A percentile compares a stretch with the other conserved stretches of the same genome.
Evolutionary conservation across 352 stramenopile species (phyloP).

Genomic region (Blastocystis sp.): DNA sequence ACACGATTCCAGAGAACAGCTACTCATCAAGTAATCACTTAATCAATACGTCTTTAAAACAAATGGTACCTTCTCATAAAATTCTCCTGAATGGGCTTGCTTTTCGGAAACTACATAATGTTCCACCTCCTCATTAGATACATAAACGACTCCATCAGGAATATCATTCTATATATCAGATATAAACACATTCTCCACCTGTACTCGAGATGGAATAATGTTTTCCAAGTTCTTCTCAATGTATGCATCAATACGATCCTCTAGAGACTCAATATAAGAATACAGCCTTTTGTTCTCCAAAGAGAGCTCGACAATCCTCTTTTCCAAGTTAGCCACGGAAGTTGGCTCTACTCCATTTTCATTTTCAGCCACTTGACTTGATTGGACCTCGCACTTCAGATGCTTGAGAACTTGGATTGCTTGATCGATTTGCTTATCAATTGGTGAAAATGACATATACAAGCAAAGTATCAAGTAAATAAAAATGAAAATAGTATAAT

Average conservation of each 20-base stretch:
- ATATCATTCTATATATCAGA: constrained; percentile 12
- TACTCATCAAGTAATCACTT: background rate
- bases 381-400: no score
- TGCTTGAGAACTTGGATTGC: no score
- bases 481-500: background rate
- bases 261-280: background rate
- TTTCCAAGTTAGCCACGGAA: constrained; percentile 5
- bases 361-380: background rate
- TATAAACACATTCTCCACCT: background rate
- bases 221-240: background rate
- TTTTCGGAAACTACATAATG: background rate
- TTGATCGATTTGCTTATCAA: no score
- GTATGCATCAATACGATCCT: background rate
- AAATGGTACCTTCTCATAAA: constrained; percentile 32
- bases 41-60: constrained; percentile 26
- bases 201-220: background rate
- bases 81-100: background rate
- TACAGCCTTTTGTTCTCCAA: constrained; percentile 15
- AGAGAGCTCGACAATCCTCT: background rate
- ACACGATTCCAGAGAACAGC: constrained; percentile 33
- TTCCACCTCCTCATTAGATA: constrained; percentile 5
- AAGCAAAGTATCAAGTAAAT: no score
- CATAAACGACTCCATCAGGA: constrained; percentile 38
- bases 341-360: background rate
- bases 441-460: no score